phyloP scores from a whole-genome alignment of 164 flowering plant species.

The Magnolia sinica region DNA sequence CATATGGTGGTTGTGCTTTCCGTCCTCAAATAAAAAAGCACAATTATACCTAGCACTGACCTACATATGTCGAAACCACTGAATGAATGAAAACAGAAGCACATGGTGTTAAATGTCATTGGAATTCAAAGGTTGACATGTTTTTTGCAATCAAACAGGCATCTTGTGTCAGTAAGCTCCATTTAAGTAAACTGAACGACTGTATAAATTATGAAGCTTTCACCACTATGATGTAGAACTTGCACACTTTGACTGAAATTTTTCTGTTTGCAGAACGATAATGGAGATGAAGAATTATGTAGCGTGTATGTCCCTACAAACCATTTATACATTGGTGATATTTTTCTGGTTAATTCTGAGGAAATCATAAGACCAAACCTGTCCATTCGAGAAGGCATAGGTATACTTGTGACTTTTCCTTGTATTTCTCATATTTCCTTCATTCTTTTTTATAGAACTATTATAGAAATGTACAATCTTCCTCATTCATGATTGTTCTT shows the following conservation, averaged over 20 bases:
- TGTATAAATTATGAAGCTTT: not conserved
- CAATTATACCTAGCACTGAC: too few species aligned
- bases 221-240: not conserved
- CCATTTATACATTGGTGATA: slow-evolving; percentile 76
- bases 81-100: too few species aligned
- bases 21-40: too few species aligned
- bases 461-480: not conserved
- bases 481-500: not conserved
- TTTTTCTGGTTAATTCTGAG: slow-evolving; percentile 57
- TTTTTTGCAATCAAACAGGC: too few species aligned
- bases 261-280: slow-evolving; percentile 44
- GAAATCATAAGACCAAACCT: slow-evolving; percentile 77
- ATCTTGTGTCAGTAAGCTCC: too few species aligned
- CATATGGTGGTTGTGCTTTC: too few species aligned
- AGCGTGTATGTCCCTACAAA: slow-evolving; percentile 82
- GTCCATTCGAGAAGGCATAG: slow-evolving; percentile 85
- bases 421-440: not conserved
- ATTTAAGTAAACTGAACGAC: not conserved
- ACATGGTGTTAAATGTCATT: too few species aligned
- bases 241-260: not conserved
- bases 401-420: slow-evolving; percentile 26
- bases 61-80: too few species aligned
- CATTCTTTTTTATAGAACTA: not conserved
- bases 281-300: slow-evolving; percentile 73
- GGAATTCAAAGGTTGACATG: too few species aligned